These are phyloP conservation scores for Trametes punicea DNA, from an alignment of 768 basidiomycete species.

Conservation along the genomic window DNA sequence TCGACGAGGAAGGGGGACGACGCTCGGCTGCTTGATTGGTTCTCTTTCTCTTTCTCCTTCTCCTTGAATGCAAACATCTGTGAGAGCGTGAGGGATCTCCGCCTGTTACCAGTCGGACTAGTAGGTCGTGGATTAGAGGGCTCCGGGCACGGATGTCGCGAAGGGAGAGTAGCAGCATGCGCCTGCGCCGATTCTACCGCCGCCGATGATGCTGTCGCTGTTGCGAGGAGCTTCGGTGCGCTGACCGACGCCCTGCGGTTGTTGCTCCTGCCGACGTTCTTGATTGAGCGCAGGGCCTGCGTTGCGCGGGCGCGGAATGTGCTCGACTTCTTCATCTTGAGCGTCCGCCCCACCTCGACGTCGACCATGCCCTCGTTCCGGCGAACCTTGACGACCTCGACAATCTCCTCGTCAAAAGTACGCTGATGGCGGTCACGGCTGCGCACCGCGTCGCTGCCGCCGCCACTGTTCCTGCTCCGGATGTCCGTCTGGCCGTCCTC, in stretches of 20 bases:
- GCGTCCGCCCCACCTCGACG: slow-evolving; percentile 17
- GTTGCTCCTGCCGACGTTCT: slow-evolving; percentile 30
- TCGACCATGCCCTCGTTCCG: slow-evolving; percentile 30
- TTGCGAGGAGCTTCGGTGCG: not conserved
- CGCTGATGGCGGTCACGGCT: slow-evolving; percentile 11
- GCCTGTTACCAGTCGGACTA: slow-evolving; percentile 23
- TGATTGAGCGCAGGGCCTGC: slow-evolving; percentile 35
- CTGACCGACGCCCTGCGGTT: slow-evolving; percentile 14
- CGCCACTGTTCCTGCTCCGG: slow-evolving; percentile 1
- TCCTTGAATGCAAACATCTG: slow-evolving; percentile 28
- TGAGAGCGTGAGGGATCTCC: slow-evolving; percentile 27
- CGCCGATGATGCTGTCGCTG: not conserved
- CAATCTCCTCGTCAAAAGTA: slow-evolving; percentile 31
- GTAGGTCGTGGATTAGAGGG: slow-evolving; percentile 12
- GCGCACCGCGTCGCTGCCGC: slow-evolving; percentile 12
- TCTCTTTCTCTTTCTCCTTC: slow-evolving; percentile 7
- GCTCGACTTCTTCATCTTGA: slow-evolving; percentile 31
- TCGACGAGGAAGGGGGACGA: slow-evolving; percentile 7
- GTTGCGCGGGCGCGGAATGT: slow-evolving; percentile 34
- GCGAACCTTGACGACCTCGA: slow-evolving; percentile 36
- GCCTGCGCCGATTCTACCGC: not conserved
- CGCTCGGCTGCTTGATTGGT: slow-evolving; percentile 10
- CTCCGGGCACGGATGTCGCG: slow-evolving; percentile 11
- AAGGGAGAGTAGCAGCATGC: slow-evolving; percentile 1
- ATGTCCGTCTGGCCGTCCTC: slow-evolving; percentile 16